These are phyloP conservation scores for Penicillium freii DNA, from an alignment of 2,329 filamentous ascomycete genomes.

Conservation along the genomic window DNA sequence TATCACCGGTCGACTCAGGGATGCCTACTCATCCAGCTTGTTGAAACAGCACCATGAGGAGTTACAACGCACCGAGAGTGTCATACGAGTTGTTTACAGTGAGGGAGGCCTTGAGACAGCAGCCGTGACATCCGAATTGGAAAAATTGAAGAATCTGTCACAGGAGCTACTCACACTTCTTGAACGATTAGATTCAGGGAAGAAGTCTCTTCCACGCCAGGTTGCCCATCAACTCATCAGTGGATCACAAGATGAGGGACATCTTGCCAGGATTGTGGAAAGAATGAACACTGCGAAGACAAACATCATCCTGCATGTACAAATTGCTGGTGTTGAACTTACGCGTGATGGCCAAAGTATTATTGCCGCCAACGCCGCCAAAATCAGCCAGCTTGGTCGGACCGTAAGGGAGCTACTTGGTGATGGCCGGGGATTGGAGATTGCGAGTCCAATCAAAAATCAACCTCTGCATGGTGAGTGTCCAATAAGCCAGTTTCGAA, in stretches of 20 bases:
- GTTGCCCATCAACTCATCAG: not conserved
- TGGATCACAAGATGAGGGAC: not conserved
- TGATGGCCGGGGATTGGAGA: not conserved
- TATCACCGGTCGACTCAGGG: not conserved
- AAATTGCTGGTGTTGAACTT: not conserved
- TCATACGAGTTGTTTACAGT: not conserved
- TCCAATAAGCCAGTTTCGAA: rapidly evolving
- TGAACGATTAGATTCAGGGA: not conserved
- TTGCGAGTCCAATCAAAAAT: not conserved
- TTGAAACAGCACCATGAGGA: not conserved
- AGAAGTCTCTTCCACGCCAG: not conserved
- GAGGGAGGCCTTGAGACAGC: not conserved
- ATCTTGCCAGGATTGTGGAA: not conserved
- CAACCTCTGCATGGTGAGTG: not conserved
- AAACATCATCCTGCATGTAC: not conserved
- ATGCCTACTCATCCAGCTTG: not conserved
- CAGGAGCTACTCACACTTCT: not conserved
- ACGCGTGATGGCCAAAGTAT: rapidly evolving
- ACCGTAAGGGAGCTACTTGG: not conserved
- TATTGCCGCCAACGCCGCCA: not conserved
- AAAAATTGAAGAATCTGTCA: not conserved
- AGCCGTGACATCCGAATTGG: not conserved
- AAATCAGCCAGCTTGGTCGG: not conserved
- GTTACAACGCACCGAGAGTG: not conserved
- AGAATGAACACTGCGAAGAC: not conserved